Base-by-base conservation (phyloP, 202 grass and related monocot species). In the Carex arenaria region DNA sequence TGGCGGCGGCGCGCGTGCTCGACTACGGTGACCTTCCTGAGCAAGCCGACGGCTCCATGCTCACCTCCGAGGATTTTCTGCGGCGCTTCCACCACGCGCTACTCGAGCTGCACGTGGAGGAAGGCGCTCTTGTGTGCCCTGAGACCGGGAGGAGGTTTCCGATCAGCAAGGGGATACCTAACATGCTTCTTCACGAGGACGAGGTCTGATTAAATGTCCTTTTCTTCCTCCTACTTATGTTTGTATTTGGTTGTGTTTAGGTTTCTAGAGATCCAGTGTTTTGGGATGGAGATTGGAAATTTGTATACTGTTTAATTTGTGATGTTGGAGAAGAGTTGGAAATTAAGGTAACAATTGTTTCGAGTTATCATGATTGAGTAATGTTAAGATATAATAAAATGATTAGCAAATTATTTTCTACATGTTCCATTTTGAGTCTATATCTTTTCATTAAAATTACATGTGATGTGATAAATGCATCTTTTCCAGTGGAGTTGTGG, bases 181-280 rank as follows among this genome's bases (percentile, higher is more conserved):
- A 95, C 89, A 99, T 99, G 96, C 89, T 99, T 64, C 96, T 98
- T 68, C 89, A 98, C 66, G 91, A 99, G 68, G 93, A 99, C 69
- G 93, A 99, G 91, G 89, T 98, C 68, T 91, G 78, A 76, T 75
- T 74, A 49, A 49, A 49, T 14, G 8, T 51, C 5, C 19, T 11
- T 61, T 56, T 55, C 68, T 30, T 2, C 42, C 40, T 32, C 2
- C 8, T 59, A 59, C 3, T 78, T 59, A 59, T 9, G 30, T 72
- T 34, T 74, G 47, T 81, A 57, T 82, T 56, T 10, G 54, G 56
- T 78, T 49, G 38, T 23, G 62, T 82, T 64, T 19, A n/a, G 30
- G 53, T 61, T 75, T 67, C 82, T n/a, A 3, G 19, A 28, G 13
- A 47, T 65, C 61, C 82, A 20, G 79, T 74, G 22, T 26, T 80